Base-by-base conservation (phyloP, 2,329 filamentous ascomycete genomes). In the Alternaria sp. region DNA sequence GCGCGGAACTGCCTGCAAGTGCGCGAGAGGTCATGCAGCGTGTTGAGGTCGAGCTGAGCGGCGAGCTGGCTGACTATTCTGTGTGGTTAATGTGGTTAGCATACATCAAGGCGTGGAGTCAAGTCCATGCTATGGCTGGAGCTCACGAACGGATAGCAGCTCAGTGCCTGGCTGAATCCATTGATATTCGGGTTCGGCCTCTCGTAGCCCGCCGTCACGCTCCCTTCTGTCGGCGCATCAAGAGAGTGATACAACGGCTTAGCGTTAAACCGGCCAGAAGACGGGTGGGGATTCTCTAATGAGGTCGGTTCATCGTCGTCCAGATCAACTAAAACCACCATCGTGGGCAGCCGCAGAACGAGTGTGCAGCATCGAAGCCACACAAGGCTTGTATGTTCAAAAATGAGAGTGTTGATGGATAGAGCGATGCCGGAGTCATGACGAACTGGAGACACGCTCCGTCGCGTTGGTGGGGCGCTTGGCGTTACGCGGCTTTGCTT, bases 1-100 rank as follows among this genome's bases (percentile, higher is more conserved):
- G 85, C 85, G 68, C 92, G 92, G 65, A 97, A 87, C 73, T 92
- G 89, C 53, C 90, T 91, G 77, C 93, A 97, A 57, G 92, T 93
- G 56, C 87, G 87, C 53, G 94, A 92, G 20, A 98, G 87, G 66
- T 90, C 89, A 78, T 97, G 90, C 71, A 97, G 87, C 14, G 92
- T 90, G 78, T 94, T 97, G 52, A 97, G 86, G 77, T 98, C 94
- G 76, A 97, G 88, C 69, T 87, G 86, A 32, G 88, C 86, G 50
- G 92, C 91, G 67, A 97, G 86, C 70, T 90, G 87, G 66, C 89
- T 87, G 69, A 92, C 88, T 74, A 97, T 88, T 71, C 93, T 97
- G 82, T 61, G 65, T 44, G 48, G 65, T 62, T 53, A 62, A 60
- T 36, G 40, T 71, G 61, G 72, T 78, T 66, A 78, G 75, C 74